phyloP scores from a whole-genome alignment of 2,329 filamentous ascomycete species.

The Taxawa tesnikishii region DNA sequence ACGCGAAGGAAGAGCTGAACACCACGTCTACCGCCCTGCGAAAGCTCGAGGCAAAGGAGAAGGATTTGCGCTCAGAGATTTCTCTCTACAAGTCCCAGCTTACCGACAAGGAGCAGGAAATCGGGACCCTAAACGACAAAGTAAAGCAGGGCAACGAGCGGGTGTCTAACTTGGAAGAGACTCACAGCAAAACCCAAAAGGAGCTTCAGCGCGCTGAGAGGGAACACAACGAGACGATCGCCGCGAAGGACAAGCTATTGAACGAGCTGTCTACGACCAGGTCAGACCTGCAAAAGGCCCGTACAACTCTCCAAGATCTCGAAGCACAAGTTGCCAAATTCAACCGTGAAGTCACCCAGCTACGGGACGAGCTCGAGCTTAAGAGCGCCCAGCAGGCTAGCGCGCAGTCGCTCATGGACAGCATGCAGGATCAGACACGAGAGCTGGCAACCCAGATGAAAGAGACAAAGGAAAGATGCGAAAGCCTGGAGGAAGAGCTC shows the following conservation, averaged over 20 bases:
- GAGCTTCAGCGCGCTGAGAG: slow-evolving; percentile 67
- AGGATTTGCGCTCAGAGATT: slow-evolving; percentile 66
- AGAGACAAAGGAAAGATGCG: slow-evolving; percentile 69
- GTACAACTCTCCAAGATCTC: slow-evolving; percentile 53
- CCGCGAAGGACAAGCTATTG: slow-evolving; percentile 57
- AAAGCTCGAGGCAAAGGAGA: slow-evolving; percentile 69
- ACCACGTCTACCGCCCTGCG: slow-evolving; percentile 52
- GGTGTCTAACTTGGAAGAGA: slow-evolving; percentile 66
- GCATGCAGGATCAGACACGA: slow-evolving; percentile 83
- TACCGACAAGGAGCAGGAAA: slow-evolving; percentile 63
- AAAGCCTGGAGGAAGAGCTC: slow-evolving; percentile 84
- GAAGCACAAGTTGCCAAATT: slow-evolving; percentile 63
- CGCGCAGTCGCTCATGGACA: slow-evolving; percentile 73
- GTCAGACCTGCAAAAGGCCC: slow-evolving; percentile 51
- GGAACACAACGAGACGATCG: slow-evolving; percentile 65
- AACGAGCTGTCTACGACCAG: slow-evolving; percentile 60
- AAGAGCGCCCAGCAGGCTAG: slow-evolving; percentile 78
- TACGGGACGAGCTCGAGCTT: slow-evolving; percentile 70
- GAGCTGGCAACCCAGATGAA: slow-evolving; percentile 88
- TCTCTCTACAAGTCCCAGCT: slow-evolving; percentile 56
- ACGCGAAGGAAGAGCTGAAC: slow-evolving; percentile 61
- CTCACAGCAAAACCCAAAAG: slow-evolving; percentile 58
- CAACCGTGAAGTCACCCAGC: slow-evolving; percentile 51
- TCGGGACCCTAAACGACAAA: slow-evolving; percentile 67
- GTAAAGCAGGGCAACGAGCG: slow-evolving; percentile 61